Evolutionary conservation across 768 basidiomycete genomes (phyloP), one percentile per base, ranked within the genome.

Genomic region (Suillus spraguei): DNA sequence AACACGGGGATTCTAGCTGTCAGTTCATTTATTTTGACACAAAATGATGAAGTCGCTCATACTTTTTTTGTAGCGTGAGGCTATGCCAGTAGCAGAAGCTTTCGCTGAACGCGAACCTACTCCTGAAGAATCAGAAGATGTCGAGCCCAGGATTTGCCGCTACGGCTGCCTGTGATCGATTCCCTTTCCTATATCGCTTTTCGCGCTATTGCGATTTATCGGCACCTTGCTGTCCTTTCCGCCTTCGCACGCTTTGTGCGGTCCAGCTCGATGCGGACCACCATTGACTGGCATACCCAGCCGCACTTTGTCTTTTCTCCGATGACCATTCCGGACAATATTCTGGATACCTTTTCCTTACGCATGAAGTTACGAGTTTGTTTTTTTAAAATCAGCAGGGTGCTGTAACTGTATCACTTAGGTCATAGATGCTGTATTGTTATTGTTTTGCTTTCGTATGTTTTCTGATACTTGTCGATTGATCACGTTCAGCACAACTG

Each of bases 341-440:
- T 52, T 6, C 49, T 60, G 55, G 62, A 64, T 63, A 20, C 28
- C 44, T n/a, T 46, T 32, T 60, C 33, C 47, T 63, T 41, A 50
- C 36, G n/a, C 52, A 41, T 22, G 28, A 28, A 28, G 52, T 38
- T 22, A 24, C 17, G 20, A 41, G 41, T 11, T 53, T 39, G 16
- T 42, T 64, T 63, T 41, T 20, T 53, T 38, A 42, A n/a, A n/a
- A 33, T 11, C 39, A 1, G 14, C 36, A 22, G 63, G 20, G 38
- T 64, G 59, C 3, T 6, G 11, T 61, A 56, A 54, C 24, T 76
- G 69, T 73, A 69, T 68, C 22, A 36, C 61, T 67, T 7, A 13
- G 24, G 13, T n/a, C 47, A 32, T 73, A 76, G 66, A 74, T 36
- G 20, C 1, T 74, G 74, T 74, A 75, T 72, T 36, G 1, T 7